Percentiles rank a stretch among this genome's conserved stretches.
phyloP scores from a whole-genome alignment of 768 basidiomycete species.

The Lyophyllum decastes region DNA sequence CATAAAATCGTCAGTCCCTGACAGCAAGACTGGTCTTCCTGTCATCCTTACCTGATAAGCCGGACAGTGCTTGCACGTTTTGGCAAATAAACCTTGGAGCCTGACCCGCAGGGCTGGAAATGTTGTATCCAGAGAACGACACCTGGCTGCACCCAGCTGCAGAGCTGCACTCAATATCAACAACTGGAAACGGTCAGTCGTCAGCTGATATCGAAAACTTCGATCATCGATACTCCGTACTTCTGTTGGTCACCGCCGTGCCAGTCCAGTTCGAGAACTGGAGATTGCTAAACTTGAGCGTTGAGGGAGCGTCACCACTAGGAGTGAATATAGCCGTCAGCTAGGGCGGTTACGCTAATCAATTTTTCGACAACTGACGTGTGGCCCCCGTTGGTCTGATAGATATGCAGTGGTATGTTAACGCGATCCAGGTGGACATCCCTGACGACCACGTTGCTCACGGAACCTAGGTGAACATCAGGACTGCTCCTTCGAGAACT shows the following conservation, averaged over 20 bases:
- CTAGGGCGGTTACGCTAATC: background rate
- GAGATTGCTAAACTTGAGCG: constrained; percentile 46
- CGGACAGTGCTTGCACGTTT: constrained; percentile 42
- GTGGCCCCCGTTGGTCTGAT: constrained; percentile 52
- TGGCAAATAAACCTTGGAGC: constrained; percentile 43
- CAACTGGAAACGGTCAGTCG: constrained; percentile 32
- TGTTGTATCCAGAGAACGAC: constrained; percentile 39
- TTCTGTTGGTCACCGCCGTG: constrained; percentile 40
- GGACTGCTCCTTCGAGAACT: background rate
- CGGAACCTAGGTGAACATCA: constrained; percentile 32
- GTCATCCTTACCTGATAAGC: constrained; percentile 30
- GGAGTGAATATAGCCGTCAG: background rate
- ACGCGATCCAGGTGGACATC: constrained; percentile 50
- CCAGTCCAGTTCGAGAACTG: constrained; percentile 49
- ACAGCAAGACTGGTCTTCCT: background rate
- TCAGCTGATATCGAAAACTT: background rate
- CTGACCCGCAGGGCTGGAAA: constrained; percentile 37
- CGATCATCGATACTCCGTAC: constrained; percentile 23
- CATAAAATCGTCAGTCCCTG: background rate
- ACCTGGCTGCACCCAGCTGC: constrained; percentile 48
- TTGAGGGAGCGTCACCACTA: constrained; percentile 53
- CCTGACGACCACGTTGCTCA: constrained; percentile 43
- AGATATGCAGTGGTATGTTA: constrained; percentile 44
- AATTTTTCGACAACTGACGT: constrained; percentile 28
- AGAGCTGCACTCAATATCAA: constrained; percentile 52